These are phyloP conservation scores for Talaromyces islandicus DNA, from an alignment of 2,329 filamentous ascomycete genomes.

Conservation along the genomic window DNA sequence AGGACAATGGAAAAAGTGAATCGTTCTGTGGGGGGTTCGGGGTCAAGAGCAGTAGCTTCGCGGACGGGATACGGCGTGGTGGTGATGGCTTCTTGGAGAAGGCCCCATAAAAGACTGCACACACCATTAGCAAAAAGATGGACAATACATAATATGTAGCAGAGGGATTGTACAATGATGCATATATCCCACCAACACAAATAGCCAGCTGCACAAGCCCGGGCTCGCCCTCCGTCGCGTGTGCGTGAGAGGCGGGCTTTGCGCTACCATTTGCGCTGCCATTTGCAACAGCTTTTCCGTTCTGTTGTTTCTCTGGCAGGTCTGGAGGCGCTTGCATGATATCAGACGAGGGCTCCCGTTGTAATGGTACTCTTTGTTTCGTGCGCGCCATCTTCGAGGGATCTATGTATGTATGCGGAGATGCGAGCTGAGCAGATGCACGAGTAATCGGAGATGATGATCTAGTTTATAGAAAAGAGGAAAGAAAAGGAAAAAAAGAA, in stretches of 20 bases:
- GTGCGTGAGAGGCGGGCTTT: not conserved
- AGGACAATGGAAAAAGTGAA: conserved; percentile 94
- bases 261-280: conserved; percentile 12
- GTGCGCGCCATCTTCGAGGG: conserved; percentile 57
- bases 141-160: not conserved
- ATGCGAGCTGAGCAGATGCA: not conserved
- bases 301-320: conserved; percentile 20
- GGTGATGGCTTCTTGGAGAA: conserved; percentile 94
- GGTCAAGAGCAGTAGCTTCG: conserved; percentile 40
- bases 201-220: conserved; percentile 71
- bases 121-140: not conserved
- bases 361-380: conserved; percentile 61
- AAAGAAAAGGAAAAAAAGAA: not conserved
- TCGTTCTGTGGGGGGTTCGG: conserved; percentile 50
- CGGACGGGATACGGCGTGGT: conserved; percentile 74
- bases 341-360: conserved; percentile 62
- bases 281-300: conserved; percentile 11
- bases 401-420: not conserved
- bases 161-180: conserved; percentile 66
- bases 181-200: conserved; percentile 93
- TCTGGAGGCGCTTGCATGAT: conserved; percentile 44
- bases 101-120: conserved; percentile 80
- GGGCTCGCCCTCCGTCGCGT: conserved; percentile 24
- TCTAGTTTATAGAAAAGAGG: not conserved
- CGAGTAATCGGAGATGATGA: not conserved